Evolutionary conservation across 2,329 filamentous ascomycete genomes (phyloP).

Genomic region (Neonectria neomacrospora): DNA sequence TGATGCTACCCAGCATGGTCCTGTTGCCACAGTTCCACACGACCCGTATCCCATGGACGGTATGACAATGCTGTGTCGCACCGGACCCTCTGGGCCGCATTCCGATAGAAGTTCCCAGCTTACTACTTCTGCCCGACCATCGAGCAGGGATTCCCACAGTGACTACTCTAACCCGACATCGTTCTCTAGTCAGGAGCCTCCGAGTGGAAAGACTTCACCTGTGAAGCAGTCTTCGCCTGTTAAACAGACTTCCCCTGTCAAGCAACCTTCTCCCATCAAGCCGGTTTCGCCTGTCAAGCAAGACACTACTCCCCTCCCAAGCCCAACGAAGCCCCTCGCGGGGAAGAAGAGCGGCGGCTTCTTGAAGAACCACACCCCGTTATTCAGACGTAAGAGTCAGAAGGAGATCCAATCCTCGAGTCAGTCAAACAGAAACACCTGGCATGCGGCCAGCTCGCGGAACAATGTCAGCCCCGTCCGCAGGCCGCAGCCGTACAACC

Average conservation of each 20-base stretch:
- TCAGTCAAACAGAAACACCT: conserved; percentile 66
- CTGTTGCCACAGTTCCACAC: conserved; percentile 79
- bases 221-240: conserved; percentile 66
- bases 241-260: conserved; percentile 79
- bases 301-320: conserved; percentile 57
- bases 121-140: conserved; percentile 75
- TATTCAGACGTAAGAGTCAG: conserved; percentile 85
- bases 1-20: conserved; percentile 66
- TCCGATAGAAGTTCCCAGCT: conserved; percentile 64
- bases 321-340: conserved; percentile 73
- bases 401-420: conserved; percentile 67
- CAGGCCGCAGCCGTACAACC: conserved; percentile 54
- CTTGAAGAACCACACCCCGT: conserved; percentile 92
- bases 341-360: conserved; percentile 85
- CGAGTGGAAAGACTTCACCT: conserved; percentile 79
- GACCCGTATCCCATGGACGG: conserved; percentile 95
- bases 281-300: conserved; percentile 77
- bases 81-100: conserved; percentile 73
- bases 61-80: conserved; percentile 96
- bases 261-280: conserved; percentile 56
- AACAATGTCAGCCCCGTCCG: conserved; percentile 48
- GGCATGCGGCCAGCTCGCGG: conserved; percentile 57
- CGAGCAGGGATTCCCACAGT: conserved; percentile 88
- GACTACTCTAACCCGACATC: conserved; percentile 92
- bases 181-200: conserved; percentile 84